A percentile compares a stretch with the other conserved stretches of the same genome.
Evolutionary conservation across 106 monocot species (phyloP).

Genomic region (Acorus gramineus): DNA sequence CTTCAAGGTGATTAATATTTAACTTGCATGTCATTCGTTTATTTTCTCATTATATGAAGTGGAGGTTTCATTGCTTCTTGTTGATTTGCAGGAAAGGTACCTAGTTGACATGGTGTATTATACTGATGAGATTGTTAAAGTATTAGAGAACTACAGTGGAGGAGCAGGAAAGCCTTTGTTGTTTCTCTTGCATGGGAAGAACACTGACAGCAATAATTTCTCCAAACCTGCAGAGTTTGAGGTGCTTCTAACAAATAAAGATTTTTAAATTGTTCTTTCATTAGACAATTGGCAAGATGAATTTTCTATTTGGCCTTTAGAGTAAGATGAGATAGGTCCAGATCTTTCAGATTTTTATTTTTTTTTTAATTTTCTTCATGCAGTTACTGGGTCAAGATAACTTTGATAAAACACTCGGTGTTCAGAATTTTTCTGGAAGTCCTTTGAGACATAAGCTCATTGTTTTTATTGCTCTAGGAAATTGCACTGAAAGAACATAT

Average conservation of each 20-base stretch:
- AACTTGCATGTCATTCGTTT: too few species aligned
- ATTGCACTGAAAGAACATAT: too few species aligned
- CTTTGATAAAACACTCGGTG: too few species aligned
- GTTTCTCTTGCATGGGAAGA: conserved; percentile 77
- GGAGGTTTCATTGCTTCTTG: not conserved
- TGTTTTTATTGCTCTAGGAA: too few species aligned
- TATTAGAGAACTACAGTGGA: conserved; percentile 31
- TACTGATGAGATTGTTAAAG: conserved; percentile 73
- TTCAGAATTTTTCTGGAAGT: too few species aligned
- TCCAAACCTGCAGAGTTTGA: conserved; percentile 82
- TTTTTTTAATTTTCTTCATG: too few species aligned
- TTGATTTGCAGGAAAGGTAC: conserved; percentile 60
- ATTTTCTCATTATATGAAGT: not conserved
- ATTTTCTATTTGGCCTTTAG: too few species aligned
- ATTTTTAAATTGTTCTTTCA: not conserved
- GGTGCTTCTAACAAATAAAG: conserved; percentile 21
- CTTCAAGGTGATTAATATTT: conserved; percentile 45
- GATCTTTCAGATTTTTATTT: too few species aligned
- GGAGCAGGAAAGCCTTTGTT: conserved; percentile 48
- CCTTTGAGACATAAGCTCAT: too few species aligned
- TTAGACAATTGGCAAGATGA: too few species aligned
- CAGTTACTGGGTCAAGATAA: too few species aligned
- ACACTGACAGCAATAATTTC: conserved; percentile 82
- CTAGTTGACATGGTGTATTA: conserved; percentile 77
- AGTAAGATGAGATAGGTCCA: too few species aligned